phyloP scores from a whole-genome alignment of 129 eudicot species.

The Flaveria linearis region DNA sequence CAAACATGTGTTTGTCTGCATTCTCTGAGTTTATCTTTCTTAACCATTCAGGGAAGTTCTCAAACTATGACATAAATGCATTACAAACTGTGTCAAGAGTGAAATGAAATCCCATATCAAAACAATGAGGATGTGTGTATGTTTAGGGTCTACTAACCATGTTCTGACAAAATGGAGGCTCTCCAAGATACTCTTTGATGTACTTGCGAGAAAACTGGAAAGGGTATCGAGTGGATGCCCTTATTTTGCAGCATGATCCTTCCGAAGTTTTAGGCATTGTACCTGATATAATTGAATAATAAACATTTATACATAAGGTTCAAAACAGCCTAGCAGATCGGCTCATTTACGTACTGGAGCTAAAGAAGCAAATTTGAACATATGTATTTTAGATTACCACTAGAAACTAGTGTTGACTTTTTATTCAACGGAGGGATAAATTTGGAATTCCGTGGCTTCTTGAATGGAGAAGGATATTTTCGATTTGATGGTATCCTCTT shows the following conservation, averaged over 20 bases:
- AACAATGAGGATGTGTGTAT: slow-evolving; percentile 23
- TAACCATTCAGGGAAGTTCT: slow-evolving; percentile 57
- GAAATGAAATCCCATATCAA: slow-evolving; percentile 17
- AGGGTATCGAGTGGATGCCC: slow-evolving; percentile 66
- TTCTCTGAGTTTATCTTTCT: slow-evolving; percentile 58
- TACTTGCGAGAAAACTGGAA: slow-evolving; percentile 56
- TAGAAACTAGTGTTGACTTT: slow-evolving; percentile 21
- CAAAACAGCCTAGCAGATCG: neutral
- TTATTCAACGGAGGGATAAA: slow-evolving; percentile 59
- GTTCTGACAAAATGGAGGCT: slow-evolving; percentile 45
- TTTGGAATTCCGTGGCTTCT: slow-evolving; percentile 77
- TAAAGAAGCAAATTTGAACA: slow-evolving; percentile 1
- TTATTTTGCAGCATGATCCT: slow-evolving; percentile 44
- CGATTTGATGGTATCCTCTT: slow-evolving; percentile 51
- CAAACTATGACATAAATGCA: slow-evolving; percentile 42
- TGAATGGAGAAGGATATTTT: slow-evolving; percentile 70
- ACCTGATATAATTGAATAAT: slow-evolving; percentile 38
- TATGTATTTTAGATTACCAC: slow-evolving; percentile 48
- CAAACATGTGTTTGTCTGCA: slow-evolving; percentile 59
- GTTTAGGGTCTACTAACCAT: slow-evolving; percentile 47
- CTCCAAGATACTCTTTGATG: slow-evolving; percentile 65
- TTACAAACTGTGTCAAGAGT: slow-evolving; percentile 16
- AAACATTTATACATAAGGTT: neutral
- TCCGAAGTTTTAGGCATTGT: slow-evolving; percentile 40
- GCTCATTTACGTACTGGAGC: slow-evolving; percentile 8